Evolutionary conservation across 805 yeast species (phyloP), one percentile per base, ranked within the genome.

Genomic region (Suhomyces vadensis): DNA sequence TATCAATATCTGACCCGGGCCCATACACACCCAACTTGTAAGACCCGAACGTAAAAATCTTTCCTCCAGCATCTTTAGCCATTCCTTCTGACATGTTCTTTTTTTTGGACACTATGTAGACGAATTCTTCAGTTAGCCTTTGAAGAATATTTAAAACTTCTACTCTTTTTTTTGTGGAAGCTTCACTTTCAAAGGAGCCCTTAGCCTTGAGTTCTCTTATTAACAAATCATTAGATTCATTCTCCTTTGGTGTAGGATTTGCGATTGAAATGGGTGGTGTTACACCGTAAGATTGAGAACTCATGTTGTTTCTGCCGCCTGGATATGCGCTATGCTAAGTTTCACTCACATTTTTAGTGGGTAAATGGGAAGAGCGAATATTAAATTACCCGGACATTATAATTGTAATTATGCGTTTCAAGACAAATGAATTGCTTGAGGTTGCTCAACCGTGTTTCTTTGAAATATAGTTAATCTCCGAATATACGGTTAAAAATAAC

Each of bases 51-150:
- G 97, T 90, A 62, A 91, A 94, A n/a, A 94, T 81, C 63, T 94
- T 94, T 27, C 99, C 99, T 29, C 99, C 99, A 0, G 98, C 95
- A 64, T 94, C 99, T 44, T 72, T 77, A 0, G 98, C 96, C 97
- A 94, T 90, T 2, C 97, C 97, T 48, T 94, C 98, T 26, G 90
- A 82, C 97, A 94, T 90, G 59, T 92, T 91, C 58, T 86, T 90
- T 49, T 75, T 79, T 51, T 79, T 75, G 3, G 95, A 85, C 6
- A 90, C 97, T 10, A 68, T 77, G 56, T 80, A 86, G 1, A 94
- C 99, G 66, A 92, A 92, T 51, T 85, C 87, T 55, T 84, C 79
- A 0, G 87, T 79, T 55, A 94, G 58, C 50, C 79, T 75, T 61
- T 94, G 98, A 49, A 94, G 64, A 5, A 77, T 70, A 39, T 76